Conservation (phyloP, 2,329 filamentous ascomycete genomes). For the Botrytis paeoniae region DNA sequence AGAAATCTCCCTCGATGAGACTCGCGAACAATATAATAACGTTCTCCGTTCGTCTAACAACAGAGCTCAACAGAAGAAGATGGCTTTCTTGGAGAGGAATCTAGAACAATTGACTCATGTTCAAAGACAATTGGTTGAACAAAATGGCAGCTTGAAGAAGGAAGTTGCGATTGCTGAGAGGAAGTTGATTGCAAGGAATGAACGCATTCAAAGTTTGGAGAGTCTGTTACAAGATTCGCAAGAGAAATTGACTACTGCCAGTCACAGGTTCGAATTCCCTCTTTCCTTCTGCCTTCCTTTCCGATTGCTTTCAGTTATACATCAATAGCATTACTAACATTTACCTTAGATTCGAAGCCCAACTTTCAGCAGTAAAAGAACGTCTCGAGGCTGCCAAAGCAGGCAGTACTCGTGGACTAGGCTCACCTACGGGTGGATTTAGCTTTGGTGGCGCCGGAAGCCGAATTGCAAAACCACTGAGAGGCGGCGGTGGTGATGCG, state of each 20-base stretch:
- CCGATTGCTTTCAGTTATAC: neutral
- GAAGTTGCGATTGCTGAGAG: slow-evolving; percentile 98
- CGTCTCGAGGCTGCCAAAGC: slow-evolving; percentile 92
- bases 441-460: slow-evolving; percentile 64
- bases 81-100: slow-evolving; percentile 98
- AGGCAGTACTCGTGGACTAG: slow-evolving; percentile 81
- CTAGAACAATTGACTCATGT: slow-evolving; percentile 97
- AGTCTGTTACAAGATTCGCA: slow-evolving; percentile 91
- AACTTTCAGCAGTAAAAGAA: slow-evolving; percentile 96
- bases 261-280: slow-evolving; percentile 75
- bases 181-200: slow-evolving; percentile 93
- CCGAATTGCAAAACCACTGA: slow-evolving; percentile 66
- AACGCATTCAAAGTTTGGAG: slow-evolving; percentile 93
- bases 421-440: slow-evolving; percentile 65
- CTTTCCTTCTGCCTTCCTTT: slow-evolving; percentile 17
- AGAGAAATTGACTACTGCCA: slow-evolving; percentile 95
- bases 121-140: slow-evolving; percentile 94
- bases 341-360: slow-evolving; percentile 79
- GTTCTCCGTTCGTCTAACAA: slow-evolving; percentile 96
- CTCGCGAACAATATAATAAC: slow-evolving; percentile 98
- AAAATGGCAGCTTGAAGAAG: slow-evolving; percentile 96
- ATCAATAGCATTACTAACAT: slow-evolving; percentile 25
- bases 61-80: slow-evolving; percentile 99
- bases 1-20: slow-evolving; percentile 96
- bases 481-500: slow-evolving; percentile 52